Evolutionary conservation across 2,329 filamentous ascomycete species (phyloP).

Genomic region (Kalmusia sp.): DNA sequence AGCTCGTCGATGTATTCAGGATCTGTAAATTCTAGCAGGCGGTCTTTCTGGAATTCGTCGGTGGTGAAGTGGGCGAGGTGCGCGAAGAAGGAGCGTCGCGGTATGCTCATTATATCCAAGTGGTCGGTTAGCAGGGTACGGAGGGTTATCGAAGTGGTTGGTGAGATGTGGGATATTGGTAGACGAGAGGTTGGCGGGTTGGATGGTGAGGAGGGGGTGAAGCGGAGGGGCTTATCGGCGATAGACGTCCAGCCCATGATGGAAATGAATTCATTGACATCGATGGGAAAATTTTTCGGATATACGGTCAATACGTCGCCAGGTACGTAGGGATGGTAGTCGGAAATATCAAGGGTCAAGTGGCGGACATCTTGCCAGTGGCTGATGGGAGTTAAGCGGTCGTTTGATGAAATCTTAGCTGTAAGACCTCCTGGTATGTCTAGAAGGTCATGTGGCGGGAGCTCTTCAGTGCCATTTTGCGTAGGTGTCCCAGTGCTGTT

Average conservation of each 20-base stretch:
- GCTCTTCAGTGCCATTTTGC: conserved; percentile 18
- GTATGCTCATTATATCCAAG: conserved; percentile 88
- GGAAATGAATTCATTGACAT: conserved; percentile 79
- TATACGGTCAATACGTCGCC: conserved; percentile 84
- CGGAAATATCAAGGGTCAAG: conserved; percentile 64
- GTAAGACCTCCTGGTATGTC: conserved; percentile 64
- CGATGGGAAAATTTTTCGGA: conserved; percentile 83
- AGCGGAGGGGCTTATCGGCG: conserved; percentile 72
- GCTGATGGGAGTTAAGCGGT: conserved; percentile 72
- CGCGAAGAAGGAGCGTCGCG: conserved; percentile 84
- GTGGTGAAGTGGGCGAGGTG: conserved; percentile 77
- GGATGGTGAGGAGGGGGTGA: conserved; percentile 49
- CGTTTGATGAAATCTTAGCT: conserved; percentile 70
- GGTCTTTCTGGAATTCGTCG: conserved; percentile 76
- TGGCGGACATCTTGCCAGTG: conserved; percentile 97
- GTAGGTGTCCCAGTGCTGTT: too few relatives aligned
- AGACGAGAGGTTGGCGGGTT: conserved; percentile 45
- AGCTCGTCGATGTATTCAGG: conserved; percentile 86
- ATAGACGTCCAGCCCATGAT: conserved; percentile 79
- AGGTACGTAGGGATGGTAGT: conserved; percentile 63
- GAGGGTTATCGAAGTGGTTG: conserved; percentile 63
- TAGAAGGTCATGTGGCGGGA: conserved; percentile 56
- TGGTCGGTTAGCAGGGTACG: conserved; percentile 80
- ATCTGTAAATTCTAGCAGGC: conserved; percentile 82
- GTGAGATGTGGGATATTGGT: conserved; percentile 49